phyloP scores from a whole-genome alignment of 140 eudicot species.

The Cichorium intybus region DNA sequence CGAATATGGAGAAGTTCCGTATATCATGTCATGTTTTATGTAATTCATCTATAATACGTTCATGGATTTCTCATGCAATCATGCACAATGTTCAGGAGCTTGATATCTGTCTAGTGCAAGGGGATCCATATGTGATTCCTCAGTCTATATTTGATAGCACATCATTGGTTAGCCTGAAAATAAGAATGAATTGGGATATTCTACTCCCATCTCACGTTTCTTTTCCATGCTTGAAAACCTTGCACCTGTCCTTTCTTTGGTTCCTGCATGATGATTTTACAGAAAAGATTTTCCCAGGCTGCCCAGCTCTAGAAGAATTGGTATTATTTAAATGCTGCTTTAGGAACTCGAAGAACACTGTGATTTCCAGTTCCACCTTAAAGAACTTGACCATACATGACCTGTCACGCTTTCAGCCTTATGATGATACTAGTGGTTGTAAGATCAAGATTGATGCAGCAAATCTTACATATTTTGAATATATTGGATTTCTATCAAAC shows the following conservation, averaged over 20 bases:
- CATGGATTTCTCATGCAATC: slow-evolving; percentile 44
- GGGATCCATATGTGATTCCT: slow-evolving; percentile 36
- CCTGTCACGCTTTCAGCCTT: slow-evolving; percentile 8
- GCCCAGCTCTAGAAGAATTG: slow-evolving; percentile 47
- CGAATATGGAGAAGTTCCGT: slow-evolving; percentile 34
- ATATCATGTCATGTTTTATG: slow-evolving; percentile 39
- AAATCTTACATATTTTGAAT: slow-evolving; percentile 33
- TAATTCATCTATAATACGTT: slow-evolving; percentile 21
- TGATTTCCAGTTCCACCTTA: slow-evolving; percentile 38
- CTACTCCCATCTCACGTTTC: slow-evolving; percentile 34
- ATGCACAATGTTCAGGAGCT: slow-evolving; percentile 46
- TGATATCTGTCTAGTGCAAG: slow-evolving; percentile 40
- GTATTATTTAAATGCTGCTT: slow-evolving; percentile 41
- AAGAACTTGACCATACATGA: slow-evolving; percentile 43
- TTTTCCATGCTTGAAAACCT: slow-evolving; percentile 40
- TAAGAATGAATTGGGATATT: slow-evolving; percentile 33
- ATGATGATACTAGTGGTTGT: slow-evolving; percentile 28
- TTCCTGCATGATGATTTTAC: slow-evolving; percentile 31
- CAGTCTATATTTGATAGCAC: slow-evolving; percentile 31
- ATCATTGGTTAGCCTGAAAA: slow-evolving; percentile 32
- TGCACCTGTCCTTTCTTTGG: slow-evolving; percentile 37
- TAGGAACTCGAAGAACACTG: slow-evolving; percentile 23
- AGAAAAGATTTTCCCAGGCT: slow-evolving; percentile 33
- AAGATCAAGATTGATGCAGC: slow-evolving; percentile 37
- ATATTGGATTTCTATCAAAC: slow-evolving; percentile 47